Evolutionary conservation across 352 stramenopile genomes (phyloP), one percentile per base, ranked within the genome.

Genomic region (Globisporangium abappressorium): DNA sequence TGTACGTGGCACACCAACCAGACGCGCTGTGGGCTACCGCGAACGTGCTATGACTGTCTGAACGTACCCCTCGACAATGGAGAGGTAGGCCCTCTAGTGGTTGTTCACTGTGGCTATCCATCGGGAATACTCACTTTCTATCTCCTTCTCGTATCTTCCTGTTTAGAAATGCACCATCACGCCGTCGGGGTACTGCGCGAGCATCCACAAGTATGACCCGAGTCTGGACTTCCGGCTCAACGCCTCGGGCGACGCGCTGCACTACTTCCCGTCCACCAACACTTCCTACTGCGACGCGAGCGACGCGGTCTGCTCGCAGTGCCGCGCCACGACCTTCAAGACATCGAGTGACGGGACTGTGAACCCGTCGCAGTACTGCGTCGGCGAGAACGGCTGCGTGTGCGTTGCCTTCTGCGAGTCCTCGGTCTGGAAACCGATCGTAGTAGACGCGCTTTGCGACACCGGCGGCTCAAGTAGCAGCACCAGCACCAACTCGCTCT

Each of bases 231-330:
- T 75, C 57, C 69, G 76, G 2, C 3, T 57, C 33, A 77, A 72
- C 51, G 70, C 66, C 14, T 70, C 38, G 30, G 59, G 47, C 1
- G 66, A 34, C n/a, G 36, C 36, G 1, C 65, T 58, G 58, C 70
- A 72, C 72, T 85, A 72, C 66, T 89, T 80, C 66, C 73, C 77
- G 20, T 80, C 77, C 0, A 74, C 65, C 33, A 87, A 89, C 72
- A 80, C 75, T 0, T 80, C 71, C 0, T 89, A 89, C 64, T 89
- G 81, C 63, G 70, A 75, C 11, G 33, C 62, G 9, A 72, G 9
- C 9, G 77, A 84, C 47, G 51, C 57, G 1, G 68, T 65, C 0
- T 84, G 77, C 49, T 36, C 55, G 2, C 46, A 73, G 6, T 84
- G 75, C 22, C 55, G 43, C 14, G 59, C 56, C n/a, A 66, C 56